These are phyloP conservation scores for Hydnum rufescens DNA, from an alignment of 768 basidiomycete genomes.

Conservation along the genomic window DNA sequence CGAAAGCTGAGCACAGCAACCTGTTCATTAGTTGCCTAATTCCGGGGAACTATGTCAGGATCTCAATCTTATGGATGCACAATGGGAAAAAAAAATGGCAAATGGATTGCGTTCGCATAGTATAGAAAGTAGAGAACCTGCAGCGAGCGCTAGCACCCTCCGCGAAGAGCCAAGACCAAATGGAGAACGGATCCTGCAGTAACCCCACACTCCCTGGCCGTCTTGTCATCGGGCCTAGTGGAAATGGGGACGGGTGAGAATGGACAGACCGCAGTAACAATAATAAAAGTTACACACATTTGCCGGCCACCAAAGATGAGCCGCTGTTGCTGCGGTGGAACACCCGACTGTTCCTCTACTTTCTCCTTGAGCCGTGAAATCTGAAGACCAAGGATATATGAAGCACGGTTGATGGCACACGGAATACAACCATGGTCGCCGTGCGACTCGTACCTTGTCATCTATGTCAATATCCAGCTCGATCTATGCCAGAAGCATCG, in stretches of 20 bases:
- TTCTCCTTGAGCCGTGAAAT: conserved; percentile 90
- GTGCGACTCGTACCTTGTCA: conserved; percentile 67
- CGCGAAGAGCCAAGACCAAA: conserved; percentile 86
- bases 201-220: conserved; percentile 67
- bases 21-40: too few species aligned
- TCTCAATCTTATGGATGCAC: too few species aligned
- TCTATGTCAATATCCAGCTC: conserved; percentile 88
- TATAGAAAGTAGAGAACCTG: too few species aligned
- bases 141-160: conserved; percentile 33
- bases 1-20: too few species aligned
- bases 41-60: too few species aligned
- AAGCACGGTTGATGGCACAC: not conserved
- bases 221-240: conserved; percentile 80
- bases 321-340: conserved; percentile 89
- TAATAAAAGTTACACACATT: conserved; percentile 35
- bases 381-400: too few species aligned
- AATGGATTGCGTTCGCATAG: too few species aligned
- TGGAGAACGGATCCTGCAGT: conserved; percentile 74
- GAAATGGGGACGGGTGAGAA: not conserved
- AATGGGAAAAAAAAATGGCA: too few species aligned
- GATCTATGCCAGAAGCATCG: conserved; percentile 30
- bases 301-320: conserved; percentile 86
- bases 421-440: not conserved
- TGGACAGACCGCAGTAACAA: not conserved
- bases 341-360: conserved; percentile 95